Evolutionary conservation across 2,329 filamentous ascomycete genomes (phyloP).

Genomic region (Nemania bipapillata): DNA sequence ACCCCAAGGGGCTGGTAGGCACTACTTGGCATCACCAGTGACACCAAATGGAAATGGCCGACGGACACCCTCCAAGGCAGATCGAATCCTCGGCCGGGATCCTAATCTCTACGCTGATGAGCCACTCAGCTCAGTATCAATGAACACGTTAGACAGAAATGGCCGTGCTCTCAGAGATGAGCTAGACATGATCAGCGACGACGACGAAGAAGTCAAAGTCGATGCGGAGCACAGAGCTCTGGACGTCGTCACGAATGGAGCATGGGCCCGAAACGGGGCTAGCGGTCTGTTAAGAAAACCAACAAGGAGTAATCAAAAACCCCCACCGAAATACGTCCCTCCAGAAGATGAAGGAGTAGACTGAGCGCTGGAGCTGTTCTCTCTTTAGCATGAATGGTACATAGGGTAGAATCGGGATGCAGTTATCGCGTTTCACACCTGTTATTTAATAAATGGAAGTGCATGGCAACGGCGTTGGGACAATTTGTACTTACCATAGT

Average conservation of each 20-base stretch:
- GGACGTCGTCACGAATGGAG: slow-evolving; percentile 56
- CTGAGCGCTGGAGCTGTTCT: slow-evolving; percentile 14
- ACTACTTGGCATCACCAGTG: slow-evolving; percentile 48
- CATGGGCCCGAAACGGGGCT: slow-evolving; percentile 53
- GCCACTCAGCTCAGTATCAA: slow-evolving; percentile 56
- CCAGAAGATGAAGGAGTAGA: slow-evolving; percentile 38
- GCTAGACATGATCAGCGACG: slow-evolving; percentile 47
- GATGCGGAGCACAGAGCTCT: slow-evolving; percentile 55
- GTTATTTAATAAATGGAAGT: slow-evolving; percentile 19
- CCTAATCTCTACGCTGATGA: slow-evolving; percentile 66
- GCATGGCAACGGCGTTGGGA: slow-evolving; percentile 26
- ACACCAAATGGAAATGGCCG: slow-evolving; percentile 50
- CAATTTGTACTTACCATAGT: slow-evolving; percentile 20
- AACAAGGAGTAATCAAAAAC: slow-evolving; percentile 31
- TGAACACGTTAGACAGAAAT: slow-evolving; percentile 61
- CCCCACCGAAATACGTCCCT: slow-evolving; percentile 26
- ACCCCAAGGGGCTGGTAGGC: slow-evolving; percentile 49
- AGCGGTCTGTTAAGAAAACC: slow-evolving; percentile 51
- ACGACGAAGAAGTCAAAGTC: slow-evolving; percentile 49
- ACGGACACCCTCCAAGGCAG: slow-evolving; percentile 65
- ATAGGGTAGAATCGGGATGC: slow-evolving; percentile 7
- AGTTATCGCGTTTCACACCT: slow-evolving; percentile 3
- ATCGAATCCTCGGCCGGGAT: slow-evolving; percentile 67
- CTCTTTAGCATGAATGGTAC: slow-evolving; percentile 1
- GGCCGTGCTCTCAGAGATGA: slow-evolving; percentile 59